These are phyloP conservation scores for Eucalyptus lansdowneana DNA, from an alignment of 345 rosid genomes.

Conservation along the genomic window DNA sequence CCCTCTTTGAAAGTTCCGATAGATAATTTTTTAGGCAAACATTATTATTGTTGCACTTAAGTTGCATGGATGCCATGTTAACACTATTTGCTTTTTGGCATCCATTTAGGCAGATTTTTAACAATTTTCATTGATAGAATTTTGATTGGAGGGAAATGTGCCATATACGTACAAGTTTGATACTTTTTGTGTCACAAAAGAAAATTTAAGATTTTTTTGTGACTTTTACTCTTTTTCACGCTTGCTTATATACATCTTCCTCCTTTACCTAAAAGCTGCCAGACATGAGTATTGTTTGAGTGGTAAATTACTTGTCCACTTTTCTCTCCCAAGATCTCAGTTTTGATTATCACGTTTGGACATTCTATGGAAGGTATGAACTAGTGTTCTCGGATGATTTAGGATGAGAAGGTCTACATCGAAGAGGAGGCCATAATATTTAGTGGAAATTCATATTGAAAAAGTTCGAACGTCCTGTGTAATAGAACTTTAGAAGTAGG, in stretches of 20 bases:
- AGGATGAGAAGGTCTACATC: background rate
- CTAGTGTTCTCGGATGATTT: background rate
- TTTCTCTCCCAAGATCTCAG: background rate
- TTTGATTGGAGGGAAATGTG: background rate
- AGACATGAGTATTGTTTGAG: background rate
- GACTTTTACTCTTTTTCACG: background rate
- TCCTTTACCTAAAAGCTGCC: background rate
- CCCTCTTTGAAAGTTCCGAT: rapidly evolving
- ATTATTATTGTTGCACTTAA: no score
- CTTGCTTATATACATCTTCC: background rate
- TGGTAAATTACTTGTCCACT: background rate
- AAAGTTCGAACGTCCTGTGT: background rate
- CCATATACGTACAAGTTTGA: rapidly evolving
- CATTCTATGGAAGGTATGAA: background rate
- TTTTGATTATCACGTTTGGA: background rate
- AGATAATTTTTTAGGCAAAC: background rate
- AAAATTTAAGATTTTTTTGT: no score
- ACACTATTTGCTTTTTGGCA: background rate
- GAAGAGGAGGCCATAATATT: background rate
- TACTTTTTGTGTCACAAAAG: background rate
- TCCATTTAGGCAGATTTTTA: background rate
- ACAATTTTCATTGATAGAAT: background rate
- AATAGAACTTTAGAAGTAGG: background rate
- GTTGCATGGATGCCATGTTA: no score
- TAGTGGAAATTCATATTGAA: background rate